Evolutionary conservation across 1,139 yeast species (phyloP), one percentile per base, ranked within the genome.

Genomic region (Petasospora fabianii): DNA sequence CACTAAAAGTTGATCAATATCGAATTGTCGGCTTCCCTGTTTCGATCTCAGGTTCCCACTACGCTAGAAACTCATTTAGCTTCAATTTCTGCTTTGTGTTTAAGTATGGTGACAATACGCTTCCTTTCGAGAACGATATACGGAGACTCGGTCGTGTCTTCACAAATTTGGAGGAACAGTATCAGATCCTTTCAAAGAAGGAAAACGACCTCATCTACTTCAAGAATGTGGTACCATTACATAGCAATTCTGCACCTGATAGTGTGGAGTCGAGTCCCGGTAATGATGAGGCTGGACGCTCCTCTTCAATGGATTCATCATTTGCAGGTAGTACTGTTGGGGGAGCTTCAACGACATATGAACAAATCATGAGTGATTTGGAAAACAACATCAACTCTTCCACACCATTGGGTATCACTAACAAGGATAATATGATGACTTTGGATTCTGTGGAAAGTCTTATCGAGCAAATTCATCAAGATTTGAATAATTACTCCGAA

Each of bases 51-150:
- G 84, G 82, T 34, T 62, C 80, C 10, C 75, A 76, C 40, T 94
- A 94, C 60, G 84, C 92, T 4, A 73, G 98, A 51, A 94, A 94
- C 61, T 83, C 94, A 22, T 92, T 92, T 68, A 85, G 80, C 52
- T 94, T 92, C 71, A 90, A 92, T 56, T 83, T 92, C 56, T 87
- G 95, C 42, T 87, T 92, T 65, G 95, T 94, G 1, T 90, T 94
- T 59, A 83, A 83, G 6, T 85, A 84, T 54, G 81, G 80, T 39
- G 79, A 86, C 38, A 95, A 88, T 51, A 77, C 90, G 0, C 75
- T 84, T 1, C 92, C 95, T 0, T 92, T 86, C 60, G 96, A 90
- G 54, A 78, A 90, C 24, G 85, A 94, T 4, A 82, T 92, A 27
- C 73, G 80, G 38, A 71, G 97, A 39, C 72, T 92, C 46, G 97